Evolutionary conservation across 257 asterid species (phyloP).

Genomic region (Solanum chaucha): DNA sequence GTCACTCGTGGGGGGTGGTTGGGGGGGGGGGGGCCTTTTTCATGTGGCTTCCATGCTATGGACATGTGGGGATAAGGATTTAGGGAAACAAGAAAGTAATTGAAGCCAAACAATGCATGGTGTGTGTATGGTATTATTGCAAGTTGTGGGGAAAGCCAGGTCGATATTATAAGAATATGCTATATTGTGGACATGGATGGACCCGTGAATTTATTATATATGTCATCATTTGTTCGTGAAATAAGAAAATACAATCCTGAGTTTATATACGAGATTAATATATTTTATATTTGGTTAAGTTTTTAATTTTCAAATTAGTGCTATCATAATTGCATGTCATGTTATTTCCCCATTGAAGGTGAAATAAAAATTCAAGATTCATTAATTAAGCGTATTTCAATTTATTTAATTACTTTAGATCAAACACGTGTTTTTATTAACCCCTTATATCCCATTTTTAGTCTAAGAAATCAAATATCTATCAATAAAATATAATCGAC

Average conservation of each 20-base stretch:
- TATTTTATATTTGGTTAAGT: too few species aligned
- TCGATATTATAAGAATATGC: neutral
- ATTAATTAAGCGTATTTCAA: neutral
- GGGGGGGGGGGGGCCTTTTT: conserved; percentile 5
- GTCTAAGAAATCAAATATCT: neutral
- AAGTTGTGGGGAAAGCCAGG: conserved; percentile 10
- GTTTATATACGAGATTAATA: too few species aligned
- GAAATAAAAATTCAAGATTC: too few species aligned
- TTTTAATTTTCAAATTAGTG: neutral
- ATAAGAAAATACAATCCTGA: neutral
- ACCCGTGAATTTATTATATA: neutral
- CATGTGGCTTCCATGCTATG: conserved; percentile 26
- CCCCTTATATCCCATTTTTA: neutral
- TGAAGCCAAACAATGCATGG: conserved; percentile 22
- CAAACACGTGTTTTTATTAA: neutral
- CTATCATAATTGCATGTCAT: neutral
- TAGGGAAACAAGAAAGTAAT: conserved; percentile 4
- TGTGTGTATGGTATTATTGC: conserved; percentile 25
- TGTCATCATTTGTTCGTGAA: neutral
- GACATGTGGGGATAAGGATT: conserved; percentile 17
- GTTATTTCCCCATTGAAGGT: neutral
- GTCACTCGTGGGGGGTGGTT: neutral
- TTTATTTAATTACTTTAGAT: neutral
- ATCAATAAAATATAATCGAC: neutral
- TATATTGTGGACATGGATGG: neutral